Conservation (phyloP, 805 yeast species). For the Yamadazyma phyllophila region DNA sequence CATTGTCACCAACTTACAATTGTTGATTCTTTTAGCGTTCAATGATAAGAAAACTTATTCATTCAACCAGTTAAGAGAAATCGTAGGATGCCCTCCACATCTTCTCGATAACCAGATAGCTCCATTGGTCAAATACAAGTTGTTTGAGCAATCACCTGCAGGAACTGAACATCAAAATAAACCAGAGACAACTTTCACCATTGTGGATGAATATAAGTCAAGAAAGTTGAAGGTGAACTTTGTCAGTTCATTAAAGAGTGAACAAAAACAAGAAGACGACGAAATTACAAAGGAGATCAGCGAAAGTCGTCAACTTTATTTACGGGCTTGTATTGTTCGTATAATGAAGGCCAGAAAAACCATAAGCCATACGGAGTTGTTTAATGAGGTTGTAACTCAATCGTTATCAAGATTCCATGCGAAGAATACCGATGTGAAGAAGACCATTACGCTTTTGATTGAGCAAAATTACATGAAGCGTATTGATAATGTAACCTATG, state of each 20-base stretch:
- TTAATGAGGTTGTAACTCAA: slow-evolving; percentile 86
- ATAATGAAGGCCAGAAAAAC: slow-evolving; percentile 92
- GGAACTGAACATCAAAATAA: slow-evolving; percentile 49
- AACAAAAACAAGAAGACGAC: slow-evolving; percentile 60
- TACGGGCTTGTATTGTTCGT: slow-evolving; percentile 92
- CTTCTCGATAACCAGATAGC: slow-evolving; percentile 71
- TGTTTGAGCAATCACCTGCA: slow-evolving; percentile 65
- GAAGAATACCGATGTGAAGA: slow-evolving; percentile 79
- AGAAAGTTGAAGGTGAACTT: slow-evolving; percentile 83
- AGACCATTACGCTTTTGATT: slow-evolving; percentile 78
- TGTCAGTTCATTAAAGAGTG: slow-evolving; percentile 53
- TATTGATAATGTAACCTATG: slow-evolving; percentile 69
- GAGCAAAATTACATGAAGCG: slow-evolving; percentile 85
- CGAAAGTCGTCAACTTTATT: slow-evolving; percentile 78
- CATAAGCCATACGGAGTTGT: slow-evolving; percentile 72
- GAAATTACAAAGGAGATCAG: slow-evolving; percentile 78
- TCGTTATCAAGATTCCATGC: slow-evolving; percentile 83
- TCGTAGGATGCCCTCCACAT: slow-evolving; percentile 65
- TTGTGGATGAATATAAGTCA: slow-evolving; percentile 80
- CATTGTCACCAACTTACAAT: slow-evolving; percentile 80
- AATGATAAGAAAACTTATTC: slow-evolving; percentile 65
- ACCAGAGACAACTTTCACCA: slow-evolving; percentile 56
- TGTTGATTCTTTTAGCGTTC: slow-evolving; percentile 81
- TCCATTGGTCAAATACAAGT: slow-evolving; percentile 76
- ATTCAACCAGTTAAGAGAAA: slow-evolving; percentile 56